Evolutionary conservation across 1,284 basidiomycete species (phyloP), one percentile per base, ranked within the genome.

Genomic region (Xerocomus amazonicus): DNA sequence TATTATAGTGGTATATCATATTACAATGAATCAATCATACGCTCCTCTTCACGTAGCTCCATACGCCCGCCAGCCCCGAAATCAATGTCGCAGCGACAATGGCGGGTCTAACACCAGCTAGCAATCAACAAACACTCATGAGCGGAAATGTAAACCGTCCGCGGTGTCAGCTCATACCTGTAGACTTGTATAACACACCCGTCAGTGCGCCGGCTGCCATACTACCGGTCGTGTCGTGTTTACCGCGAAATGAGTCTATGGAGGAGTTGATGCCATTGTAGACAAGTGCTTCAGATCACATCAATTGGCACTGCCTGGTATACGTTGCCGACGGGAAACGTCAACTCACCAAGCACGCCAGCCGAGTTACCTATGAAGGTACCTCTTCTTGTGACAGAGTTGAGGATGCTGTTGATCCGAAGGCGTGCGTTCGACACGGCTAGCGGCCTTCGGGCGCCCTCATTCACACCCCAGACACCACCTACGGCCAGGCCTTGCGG

Each of bases 291-390:
- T 61, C 58, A 69, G 50, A 57, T 56, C 39, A 49, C 29, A 55
- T 68, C 42, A 53, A 47, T 62, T 59, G 63, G 40, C 68, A 57
- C 47, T 43, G 53, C 51, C 46, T 55, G 46, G 19, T 50, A 51
- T 35, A 43, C 34, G 42, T 50, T 58, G 58, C 64, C 64, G 59
- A 59, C 62, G 59, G 69, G 72, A 70, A 71, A 67, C 62, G 65
- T 66, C 61, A 61, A 77, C 79, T 63, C 63, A 97, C 95, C 96
- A 58, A 99, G 77, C 56, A 98, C 91, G 70, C 97, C 97, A 67
- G 95, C 92, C 66, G 92, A 97, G 78, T 99, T 99, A 64, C 95
- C 97, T 71, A 97, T 87, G 73, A 97, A 97, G 46, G 90, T 95
- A 39, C 97, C 97, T 73, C 97, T 83, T 72, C 96, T 79, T 54